These are phyloP conservation scores for Eucalyptus coolabah DNA, from an alignment of 345 rosid genomes.

Conservation along the genomic window DNA sequence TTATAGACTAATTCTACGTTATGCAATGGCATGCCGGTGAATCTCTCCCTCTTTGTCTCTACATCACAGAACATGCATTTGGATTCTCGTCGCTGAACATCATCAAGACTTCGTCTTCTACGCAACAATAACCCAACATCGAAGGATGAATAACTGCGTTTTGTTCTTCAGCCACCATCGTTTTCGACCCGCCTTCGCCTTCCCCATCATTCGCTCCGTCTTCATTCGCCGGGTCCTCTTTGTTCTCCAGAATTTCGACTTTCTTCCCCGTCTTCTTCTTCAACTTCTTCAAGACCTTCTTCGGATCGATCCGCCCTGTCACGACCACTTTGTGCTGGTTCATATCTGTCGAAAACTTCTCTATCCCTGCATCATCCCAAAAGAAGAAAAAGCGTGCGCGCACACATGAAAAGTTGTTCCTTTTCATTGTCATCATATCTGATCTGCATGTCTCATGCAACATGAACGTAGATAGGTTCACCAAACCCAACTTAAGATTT, in stretches of 20 bases:
- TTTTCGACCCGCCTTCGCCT: not conserved
- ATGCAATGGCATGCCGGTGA: not conserved
- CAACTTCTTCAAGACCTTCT: conserved; percentile 55
- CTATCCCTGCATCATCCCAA: conserved; percentile 31
- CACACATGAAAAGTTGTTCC: not conserved
- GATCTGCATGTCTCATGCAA: not conserved
- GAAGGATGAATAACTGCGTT: not conserved
- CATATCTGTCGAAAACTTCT: conserved; percentile 60
- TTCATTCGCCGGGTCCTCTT: not conserved
- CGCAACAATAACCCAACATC: not conserved
- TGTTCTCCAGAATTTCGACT: conserved; percentile 15
- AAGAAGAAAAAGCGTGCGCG: not conserved
- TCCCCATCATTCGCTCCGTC: not conserved
- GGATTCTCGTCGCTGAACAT: conserved; percentile 70
- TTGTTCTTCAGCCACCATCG: not conserved
- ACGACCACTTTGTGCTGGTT: conserved; percentile 48
- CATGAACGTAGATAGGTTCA: not conserved
- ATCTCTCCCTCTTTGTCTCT: not conserved
- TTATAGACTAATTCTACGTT: not conserved
- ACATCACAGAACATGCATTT: conserved; percentile 48
- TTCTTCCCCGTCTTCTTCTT: conserved; percentile 56
- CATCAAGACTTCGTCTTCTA: conserved; percentile 10
- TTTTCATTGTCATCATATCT: not conserved
- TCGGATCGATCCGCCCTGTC: conserved; percentile 39
- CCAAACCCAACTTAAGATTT: not conserved